Conservation (phyloP, 768 basidiomycete genomes). For the Sarcomyxa edulis region DNA sequence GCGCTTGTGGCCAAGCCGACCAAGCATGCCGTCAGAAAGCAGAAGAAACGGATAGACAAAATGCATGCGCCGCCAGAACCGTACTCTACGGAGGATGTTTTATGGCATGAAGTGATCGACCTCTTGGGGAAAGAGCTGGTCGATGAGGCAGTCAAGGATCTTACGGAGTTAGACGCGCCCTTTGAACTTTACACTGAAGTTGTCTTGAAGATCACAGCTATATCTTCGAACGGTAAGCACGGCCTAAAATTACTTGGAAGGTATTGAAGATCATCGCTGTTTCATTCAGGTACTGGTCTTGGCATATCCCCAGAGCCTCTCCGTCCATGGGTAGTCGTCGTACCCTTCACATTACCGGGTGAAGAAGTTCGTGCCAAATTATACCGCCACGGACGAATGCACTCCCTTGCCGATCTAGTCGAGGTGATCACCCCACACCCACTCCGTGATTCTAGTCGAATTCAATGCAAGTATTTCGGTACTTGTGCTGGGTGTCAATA, state of each 20-base stretch:
- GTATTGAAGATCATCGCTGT: not conserved
- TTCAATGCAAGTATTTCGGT: constrained; percentile 85
- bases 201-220: constrained; percentile 55
- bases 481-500: constrained; percentile 92
- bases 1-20: not conserved
- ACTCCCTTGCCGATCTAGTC: constrained; percentile 75
- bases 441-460: constrained; percentile 58
- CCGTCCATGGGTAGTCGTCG: constrained; percentile 74
- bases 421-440: constrained; percentile 58
- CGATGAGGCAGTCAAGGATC: constrained; percentile 39
- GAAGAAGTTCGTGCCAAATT: constrained; percentile 74
- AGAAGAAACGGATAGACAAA: constrained; percentile 31
- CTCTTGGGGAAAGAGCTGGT: constrained; percentile 62
- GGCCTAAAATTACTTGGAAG: not conserved
- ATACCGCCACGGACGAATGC: constrained; percentile 62
- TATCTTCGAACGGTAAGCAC: constrained; percentile 58
- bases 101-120: constrained; percentile 63
- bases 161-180: constrained; percentile 52
- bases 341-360: constrained; percentile 81
- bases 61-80: constrained; percentile 48
- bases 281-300: constrained; percentile 56
- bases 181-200: constrained; percentile 58
- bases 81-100: constrained; percentile 69
- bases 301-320: constrained; percentile 41
- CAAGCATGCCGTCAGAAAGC: constrained; percentile 15